These are phyloP conservation scores for Sclerotiophoma versabilis DNA, from an alignment of 2,329 filamentous ascomycete genomes.

Conservation along the genomic window DNA sequence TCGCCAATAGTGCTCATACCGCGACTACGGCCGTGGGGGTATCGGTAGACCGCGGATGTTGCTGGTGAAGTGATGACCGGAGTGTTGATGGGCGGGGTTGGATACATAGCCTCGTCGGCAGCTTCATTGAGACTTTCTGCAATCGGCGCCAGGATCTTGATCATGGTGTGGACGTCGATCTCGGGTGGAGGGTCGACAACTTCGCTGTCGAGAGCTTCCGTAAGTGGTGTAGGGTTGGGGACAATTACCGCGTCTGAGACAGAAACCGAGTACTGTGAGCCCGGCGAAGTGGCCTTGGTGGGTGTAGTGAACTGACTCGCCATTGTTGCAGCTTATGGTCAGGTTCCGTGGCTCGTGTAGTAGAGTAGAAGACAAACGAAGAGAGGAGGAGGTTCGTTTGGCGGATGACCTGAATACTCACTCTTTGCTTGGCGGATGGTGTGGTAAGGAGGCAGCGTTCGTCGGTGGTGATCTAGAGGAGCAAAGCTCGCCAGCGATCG, in stretches of 20 bases:
- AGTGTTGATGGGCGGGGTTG: slow-evolving; percentile 43
- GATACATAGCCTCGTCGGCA: slow-evolving; percentile 38
- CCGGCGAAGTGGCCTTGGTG: slow-evolving; percentile 29
- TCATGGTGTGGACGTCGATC: slow-evolving; percentile 38
- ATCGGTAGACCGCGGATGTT: slow-evolving; percentile 29
- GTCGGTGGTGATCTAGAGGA: background rate
- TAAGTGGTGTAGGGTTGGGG: slow-evolving; percentile 37
- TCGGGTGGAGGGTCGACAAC: slow-evolving; percentile 23
- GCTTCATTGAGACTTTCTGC: slow-evolving; percentile 42
- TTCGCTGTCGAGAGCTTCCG: slow-evolving; percentile 23
- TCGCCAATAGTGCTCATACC: slow-evolving; percentile 85
- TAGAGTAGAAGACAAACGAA: background rate
- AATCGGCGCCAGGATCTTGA: slow-evolving; percentile 37
- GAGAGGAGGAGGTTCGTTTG: background rate
- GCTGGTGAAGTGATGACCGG: slow-evolving; percentile 37
- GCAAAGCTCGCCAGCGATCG: background rate
- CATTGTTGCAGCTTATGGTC: slow-evolving; percentile 1
- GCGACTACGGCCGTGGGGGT: slow-evolving; percentile 25
- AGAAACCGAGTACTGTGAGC: slow-evolving; percentile 30
- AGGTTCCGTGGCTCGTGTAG: background rate
- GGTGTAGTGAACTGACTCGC: background rate
- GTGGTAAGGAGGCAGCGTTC: background rate
- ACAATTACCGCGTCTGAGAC: slow-evolving; percentile 26
- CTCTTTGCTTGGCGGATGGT: background rate
- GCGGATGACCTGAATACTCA: background rate